Evolutionary conservation across 768 basidiomycete genomes (phyloP).

Genomic region (Pisolithus albus): DNA sequence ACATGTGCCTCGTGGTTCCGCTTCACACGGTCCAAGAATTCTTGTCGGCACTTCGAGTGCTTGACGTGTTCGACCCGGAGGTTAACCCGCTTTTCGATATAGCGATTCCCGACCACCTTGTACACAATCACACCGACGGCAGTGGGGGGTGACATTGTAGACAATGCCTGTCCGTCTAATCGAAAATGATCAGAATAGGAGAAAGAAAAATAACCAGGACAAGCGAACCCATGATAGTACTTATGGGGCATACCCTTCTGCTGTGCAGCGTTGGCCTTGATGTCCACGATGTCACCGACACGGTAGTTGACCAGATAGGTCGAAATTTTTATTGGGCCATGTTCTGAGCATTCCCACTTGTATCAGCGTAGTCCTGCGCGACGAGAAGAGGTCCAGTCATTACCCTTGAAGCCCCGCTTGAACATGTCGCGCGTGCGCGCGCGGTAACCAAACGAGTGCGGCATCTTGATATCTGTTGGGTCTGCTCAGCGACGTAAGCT

Average conservation of each 20-base stretch:
- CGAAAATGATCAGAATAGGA: no score
- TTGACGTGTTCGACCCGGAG: conserved; percentile 90
- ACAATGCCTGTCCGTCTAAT: conserved; percentile 92
- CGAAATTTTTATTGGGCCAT: conserved; percentile 84
- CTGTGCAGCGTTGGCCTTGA: conserved; percentile 98
- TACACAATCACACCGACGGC: conserved; percentile 95
- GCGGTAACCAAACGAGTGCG: conserved; percentile 99
- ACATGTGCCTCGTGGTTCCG: conserved; percentile 76
- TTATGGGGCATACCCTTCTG: conserved; percentile 99
- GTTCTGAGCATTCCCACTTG: conserved; percentile 45
- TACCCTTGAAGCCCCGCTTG: conserved; percentile 98
- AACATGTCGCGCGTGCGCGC: conserved; percentile 99
- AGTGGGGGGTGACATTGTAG: conserved; percentile 94
- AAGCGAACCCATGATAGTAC: conserved; percentile 88
- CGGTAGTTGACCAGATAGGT: conserved; percentile 91
- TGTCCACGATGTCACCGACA: conserved; percentile 98
- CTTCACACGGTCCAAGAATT: conserved; percentile 96
- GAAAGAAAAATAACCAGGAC: not conserved
- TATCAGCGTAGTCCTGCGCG: conserved; percentile 1
- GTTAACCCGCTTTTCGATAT: conserved; percentile 99
- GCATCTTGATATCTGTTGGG: conserved; percentile 71
- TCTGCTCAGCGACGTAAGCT: conserved; percentile 11
- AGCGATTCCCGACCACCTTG: conserved; percentile 98
- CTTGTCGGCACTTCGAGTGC: conserved; percentile 96
- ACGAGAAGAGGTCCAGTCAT: conserved; percentile 22